Conservation (phyloP, 495 filamentous ascomycete species). For the Penicillium paxilli region DNA sequence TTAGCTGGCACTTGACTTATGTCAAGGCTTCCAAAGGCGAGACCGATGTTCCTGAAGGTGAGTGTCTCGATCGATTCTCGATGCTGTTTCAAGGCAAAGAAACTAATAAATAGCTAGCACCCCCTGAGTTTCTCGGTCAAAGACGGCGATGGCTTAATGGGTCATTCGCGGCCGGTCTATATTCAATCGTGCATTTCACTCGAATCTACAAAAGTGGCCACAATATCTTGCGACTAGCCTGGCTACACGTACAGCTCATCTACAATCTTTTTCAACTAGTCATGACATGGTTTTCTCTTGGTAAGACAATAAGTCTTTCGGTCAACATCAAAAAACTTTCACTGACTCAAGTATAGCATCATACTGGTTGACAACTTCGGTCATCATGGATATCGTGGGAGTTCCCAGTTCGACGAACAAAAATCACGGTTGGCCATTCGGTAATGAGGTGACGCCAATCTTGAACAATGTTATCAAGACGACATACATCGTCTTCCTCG, state of each 20-base stretch:
- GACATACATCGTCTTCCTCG: constrained; percentile 76
- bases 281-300: constrained; percentile 85
- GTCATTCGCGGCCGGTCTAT: constrained; percentile 86
- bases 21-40: neutral
- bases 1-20: neutral
- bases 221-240: constrained; percentile 87
- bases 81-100: too few species aligned
- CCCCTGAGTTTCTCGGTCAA: constrained; percentile 82
- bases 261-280: constrained; percentile 82
- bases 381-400: constrained; percentile 92
- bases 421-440: constrained; percentile 61
- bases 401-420: constrained; percentile 46
- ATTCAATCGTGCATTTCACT: constrained; percentile 90
- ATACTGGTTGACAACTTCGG: constrained; percentile 87
- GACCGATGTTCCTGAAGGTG: neutral
- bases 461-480: constrained; percentile 84
- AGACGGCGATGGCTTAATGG: constrained; percentile 90
- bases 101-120: neutral
- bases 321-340: neutral
- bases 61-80: too few species aligned
- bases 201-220: constrained; percentile 92
- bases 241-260: constrained; percentile 84
- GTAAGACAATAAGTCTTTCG: constrained; percentile 42
- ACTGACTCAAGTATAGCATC: constrained; percentile 42
- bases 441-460: constrained; percentile 70